phyloP scores from a whole-genome alignment of 2,329 filamentous ascomycete species.

The Myriangium duriaei region DNA sequence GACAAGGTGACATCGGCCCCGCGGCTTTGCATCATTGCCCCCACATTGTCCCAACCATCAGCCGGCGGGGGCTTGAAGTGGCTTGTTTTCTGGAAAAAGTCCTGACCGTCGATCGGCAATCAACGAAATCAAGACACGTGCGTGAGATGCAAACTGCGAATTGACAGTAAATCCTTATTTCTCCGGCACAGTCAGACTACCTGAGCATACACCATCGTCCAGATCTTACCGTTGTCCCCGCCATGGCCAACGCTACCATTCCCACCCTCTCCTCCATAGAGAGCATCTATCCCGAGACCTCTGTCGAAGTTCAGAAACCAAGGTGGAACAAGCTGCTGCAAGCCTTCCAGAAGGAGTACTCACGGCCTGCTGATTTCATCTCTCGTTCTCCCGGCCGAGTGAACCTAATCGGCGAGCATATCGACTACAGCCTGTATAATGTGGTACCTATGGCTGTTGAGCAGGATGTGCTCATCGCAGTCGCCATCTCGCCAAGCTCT shows the following conservation, averaged over 20 bases:
- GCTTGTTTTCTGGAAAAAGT: no score
- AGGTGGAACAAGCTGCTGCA: slow-evolving; percentile 66
- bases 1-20: no score
- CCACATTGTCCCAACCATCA: no score
- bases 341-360: slow-evolving; percentile 57
- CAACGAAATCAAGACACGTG: no score
- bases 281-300: slow-evolving; percentile 72
- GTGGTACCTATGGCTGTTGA: slow-evolving; percentile 93
- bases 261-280: slow-evolving; percentile 62
- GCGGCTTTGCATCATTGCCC: no score
- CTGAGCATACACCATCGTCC: no score
- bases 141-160: no score
- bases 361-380: slow-evolving; percentile 1
- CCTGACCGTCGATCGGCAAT: no score
- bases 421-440: slow-evolving; percentile 95
- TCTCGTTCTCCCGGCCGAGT: slow-evolving; percentile 26
- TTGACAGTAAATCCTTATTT: no score
- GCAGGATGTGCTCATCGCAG: slow-evolving; percentile 79
- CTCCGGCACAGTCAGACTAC: no score
- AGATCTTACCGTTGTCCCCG: no score
- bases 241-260: slow-evolving; percentile 4
- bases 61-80: no score
- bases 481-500: slow-evolving; percentile 44
- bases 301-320: slow-evolving; percentile 51
- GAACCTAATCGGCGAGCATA: slow-evolving; percentile 98